Percentiles rank a stretch among this genome's conserved stretches.
phyloP scores from a whole-genome alignment of 176 grass and related monocot species.

The Rhynchospora breviuscula region DNA sequence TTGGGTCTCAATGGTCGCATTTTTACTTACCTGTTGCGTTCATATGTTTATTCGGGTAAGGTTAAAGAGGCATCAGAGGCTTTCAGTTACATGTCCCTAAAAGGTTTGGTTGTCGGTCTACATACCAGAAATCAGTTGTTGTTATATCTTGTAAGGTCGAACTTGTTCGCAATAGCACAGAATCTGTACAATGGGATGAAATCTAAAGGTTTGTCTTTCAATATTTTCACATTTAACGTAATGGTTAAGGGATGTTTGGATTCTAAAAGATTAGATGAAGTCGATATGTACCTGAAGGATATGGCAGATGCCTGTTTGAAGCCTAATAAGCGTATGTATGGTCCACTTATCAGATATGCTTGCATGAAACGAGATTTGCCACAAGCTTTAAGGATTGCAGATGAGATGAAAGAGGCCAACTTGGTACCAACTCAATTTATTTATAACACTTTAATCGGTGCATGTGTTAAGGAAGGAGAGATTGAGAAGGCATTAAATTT shows the following conservation, averaged over 20 bases:
- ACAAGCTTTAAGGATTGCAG: constrained; percentile 28
- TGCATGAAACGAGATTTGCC: constrained; percentile 41
- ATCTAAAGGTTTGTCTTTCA: constrained; percentile 29
- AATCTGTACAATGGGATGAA: constrained; percentile 47
- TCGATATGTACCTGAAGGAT: constrained; percentile 64
- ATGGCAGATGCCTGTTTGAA: constrained; percentile 29
- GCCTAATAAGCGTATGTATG: constrained; percentile 34
- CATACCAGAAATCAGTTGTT: constrained; percentile 52
- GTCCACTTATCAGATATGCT: constrained; percentile 15
- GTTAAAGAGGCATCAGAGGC: constrained; percentile 24
- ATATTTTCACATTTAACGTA: constrained; percentile 41
- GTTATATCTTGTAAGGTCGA: constrained; percentile 19
- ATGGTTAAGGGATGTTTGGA: constrained; percentile 50
- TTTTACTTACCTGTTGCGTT: constrained; percentile 27
- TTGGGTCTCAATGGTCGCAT: constrained; percentile 8
- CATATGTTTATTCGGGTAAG: constrained; percentile 20
- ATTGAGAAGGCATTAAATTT: constrained; percentile 53
- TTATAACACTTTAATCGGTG: constrained; percentile 32
- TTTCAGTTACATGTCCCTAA: constrained; percentile 38
- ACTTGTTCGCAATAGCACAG: constrained; percentile 30
- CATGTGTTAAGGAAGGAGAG: constrained; percentile 48
- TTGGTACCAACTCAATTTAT: constrained; percentile 34
- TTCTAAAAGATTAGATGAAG: constrained; percentile 34
- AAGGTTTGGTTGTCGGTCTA: constrained; percentile 27
- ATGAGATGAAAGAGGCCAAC: constrained; percentile 45